These are phyloP conservation scores for Nigrograna mackinnonii DNA, from an alignment of 2,329 filamentous ascomycete genomes.

Conservation along the genomic window DNA sequence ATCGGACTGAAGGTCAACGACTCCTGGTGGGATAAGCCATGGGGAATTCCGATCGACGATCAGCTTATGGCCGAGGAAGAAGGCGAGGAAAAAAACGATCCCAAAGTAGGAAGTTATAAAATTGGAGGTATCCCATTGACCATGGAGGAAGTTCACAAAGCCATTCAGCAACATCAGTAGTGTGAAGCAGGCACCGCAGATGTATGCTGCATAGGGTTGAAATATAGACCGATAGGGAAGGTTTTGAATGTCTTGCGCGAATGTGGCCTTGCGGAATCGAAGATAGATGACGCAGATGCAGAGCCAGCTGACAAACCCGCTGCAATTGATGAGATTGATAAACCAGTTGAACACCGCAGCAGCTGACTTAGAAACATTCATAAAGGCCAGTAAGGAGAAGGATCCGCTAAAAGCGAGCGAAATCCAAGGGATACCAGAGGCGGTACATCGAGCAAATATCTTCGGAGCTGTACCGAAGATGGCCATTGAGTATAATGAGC, in stretches of 20 bases:
- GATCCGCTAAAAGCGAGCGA: constrained; percentile 58
- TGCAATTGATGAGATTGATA: constrained; percentile 37
- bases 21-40: too few species aligned
- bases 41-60: constrained; percentile 42
- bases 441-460: constrained; percentile 18
- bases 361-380: constrained; percentile 3
- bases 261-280: constrained; percentile 28
- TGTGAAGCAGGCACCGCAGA: constrained; percentile 58
- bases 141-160: constrained; percentile 66
- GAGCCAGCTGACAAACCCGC: constrained; percentile 34
- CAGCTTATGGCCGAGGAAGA: constrained; percentile 19
- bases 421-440: constrained; percentile 35
- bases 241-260: constrained; percentile 30
- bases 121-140: constrained; percentile 62
- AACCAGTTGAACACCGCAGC: constrained; percentile 36
- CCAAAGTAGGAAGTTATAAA: constrained; percentile 68
- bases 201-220: constrained; percentile 68
- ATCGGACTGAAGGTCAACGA: too few species aligned
- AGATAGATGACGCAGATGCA: constrained; percentile 28
- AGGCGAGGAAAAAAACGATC: constrained; percentile 24
- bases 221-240: constrained; percentile 57
- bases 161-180: constrained; percentile 73
- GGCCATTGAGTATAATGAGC: constrained; percentile 26
- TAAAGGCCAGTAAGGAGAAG: constrained; percentile 12
- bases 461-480: constrained; percentile 23